These are phyloP conservation scores for Tremellales sp. DNA, from an alignment of 1,284 basidiomycete species.

Conservation along the genomic window DNA sequence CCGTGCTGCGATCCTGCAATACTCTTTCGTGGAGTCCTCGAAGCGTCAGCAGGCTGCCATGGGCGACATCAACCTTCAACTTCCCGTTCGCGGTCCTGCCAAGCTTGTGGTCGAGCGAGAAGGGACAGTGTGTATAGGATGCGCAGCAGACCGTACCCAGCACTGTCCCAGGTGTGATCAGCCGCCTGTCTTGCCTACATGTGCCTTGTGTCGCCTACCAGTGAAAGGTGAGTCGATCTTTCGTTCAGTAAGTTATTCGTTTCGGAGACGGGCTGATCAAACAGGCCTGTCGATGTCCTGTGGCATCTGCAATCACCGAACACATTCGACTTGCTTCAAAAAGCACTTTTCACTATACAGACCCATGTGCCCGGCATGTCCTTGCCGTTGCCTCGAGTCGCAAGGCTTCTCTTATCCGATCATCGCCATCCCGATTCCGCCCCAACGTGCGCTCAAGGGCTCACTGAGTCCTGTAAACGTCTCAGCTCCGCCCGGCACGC, in stretches of 20 bases:
- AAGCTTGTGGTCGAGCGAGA: neutral
- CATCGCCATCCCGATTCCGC: conserved; percentile 3
- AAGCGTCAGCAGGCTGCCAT: conserved; percentile 5
- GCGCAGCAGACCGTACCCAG: conserved; percentile 10
- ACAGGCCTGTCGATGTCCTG: conserved; percentile 68
- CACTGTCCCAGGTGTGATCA: conserved; percentile 56
- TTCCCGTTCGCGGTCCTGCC: too few species aligned
- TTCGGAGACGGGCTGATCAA: conserved; percentile 1
- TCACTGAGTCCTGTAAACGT: neutral
- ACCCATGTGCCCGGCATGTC: conserved; percentile 35
- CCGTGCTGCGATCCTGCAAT: conserved; percentile 65
- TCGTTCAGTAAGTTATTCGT: too few species aligned
- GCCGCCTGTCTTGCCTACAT: conserved; percentile 54
- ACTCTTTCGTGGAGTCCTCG: conserved; percentile 6
- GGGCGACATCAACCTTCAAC: neutral
- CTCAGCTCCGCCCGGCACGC: neutral
- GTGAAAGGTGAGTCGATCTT: conserved; percentile 60
- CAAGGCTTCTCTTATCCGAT: conserved; percentile 15
- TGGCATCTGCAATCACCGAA: conserved; percentile 61
- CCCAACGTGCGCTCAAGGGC: neutral
- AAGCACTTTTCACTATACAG: conserved; percentile 16
- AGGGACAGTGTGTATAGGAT: conserved; percentile 17
- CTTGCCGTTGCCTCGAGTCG: conserved; percentile 27
- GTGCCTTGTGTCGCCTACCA: conserved; percentile 70
- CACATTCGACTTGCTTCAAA: conserved; percentile 58